Evolutionary conservation across 495 filamentous ascomycete species (phyloP), one percentile per base, ranked within the genome.

Genomic region (Delitschia confertaspora): DNA sequence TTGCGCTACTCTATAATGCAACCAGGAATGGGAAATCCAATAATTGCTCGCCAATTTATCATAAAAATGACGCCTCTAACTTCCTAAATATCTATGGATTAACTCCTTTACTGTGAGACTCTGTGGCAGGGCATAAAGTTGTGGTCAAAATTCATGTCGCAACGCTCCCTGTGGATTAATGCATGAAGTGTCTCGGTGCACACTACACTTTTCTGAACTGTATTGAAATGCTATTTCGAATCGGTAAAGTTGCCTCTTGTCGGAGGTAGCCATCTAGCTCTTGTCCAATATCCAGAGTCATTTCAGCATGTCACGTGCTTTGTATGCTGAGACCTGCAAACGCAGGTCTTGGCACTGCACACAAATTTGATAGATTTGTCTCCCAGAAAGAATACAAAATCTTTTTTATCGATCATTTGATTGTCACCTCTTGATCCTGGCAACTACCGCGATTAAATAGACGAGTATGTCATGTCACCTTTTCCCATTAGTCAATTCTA

Each of bases 91-190:
- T 42, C 27, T 9, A 18, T 9, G 46, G 46, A 8, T 29, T n/a
- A 43, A 43, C 38, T 21, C 38, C 38, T 24, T 43, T 42, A 22
- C 42, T 18, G 45, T n/a, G 25, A 13, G 38, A 25, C 40, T 13
- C 35, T 10, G 16, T n/a, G 1, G 7, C 7, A 2, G 33, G 46
- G 1, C 22, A 49, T 36, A 31, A 18, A 33, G 35, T 30, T 14
- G 24, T 18, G 19, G 35, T 47, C 21, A n/a, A 27, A 20, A 23
- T 38, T 27, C 42, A 41, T 34, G 13, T 48, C 11, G 36, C 24
- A 33, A 48, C 45, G n/a, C 24, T 33, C 27, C 27, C 36, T 33
- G 38, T 48, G 9, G 45, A 48, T 48, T 19, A 48, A 48, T 41
- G 45, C 27, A n/a, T 9, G 7, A 34, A 27, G 30, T 33, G n/a